Percentiles rank a stretch among this genome's conserved stretches.
Conservation (phyloP, 345 rosid genomes). For the Firmiana major region DNA sequence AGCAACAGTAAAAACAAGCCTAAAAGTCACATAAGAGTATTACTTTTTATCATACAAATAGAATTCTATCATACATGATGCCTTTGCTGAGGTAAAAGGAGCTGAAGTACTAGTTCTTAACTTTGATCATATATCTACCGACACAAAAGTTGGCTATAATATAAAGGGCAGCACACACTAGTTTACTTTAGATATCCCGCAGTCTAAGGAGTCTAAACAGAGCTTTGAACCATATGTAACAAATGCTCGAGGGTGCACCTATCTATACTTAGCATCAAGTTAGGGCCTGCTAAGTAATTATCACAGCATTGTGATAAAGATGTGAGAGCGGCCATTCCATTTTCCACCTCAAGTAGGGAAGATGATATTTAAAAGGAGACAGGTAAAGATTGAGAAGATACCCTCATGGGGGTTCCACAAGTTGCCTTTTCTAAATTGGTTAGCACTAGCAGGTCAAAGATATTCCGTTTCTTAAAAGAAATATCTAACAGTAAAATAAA, state of each 20-base stretch:
- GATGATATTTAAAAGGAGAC: neutral
- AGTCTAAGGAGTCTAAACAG: neutral
- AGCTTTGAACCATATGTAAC: neutral
- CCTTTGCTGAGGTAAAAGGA: neutral
- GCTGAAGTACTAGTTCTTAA: neutral
- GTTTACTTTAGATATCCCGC: neutral
- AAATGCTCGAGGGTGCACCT: neutral
- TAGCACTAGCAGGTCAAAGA: neutral
- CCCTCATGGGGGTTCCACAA: neutral
- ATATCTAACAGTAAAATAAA: too few species aligned
- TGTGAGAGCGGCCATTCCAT: neutral
- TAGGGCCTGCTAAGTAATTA: constrained; percentile 29
- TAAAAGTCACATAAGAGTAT: neutral
- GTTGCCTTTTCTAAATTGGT: neutral
- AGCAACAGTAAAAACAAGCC: neutral
- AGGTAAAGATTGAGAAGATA: neutral
- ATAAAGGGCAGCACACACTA: neutral
- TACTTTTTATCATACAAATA: neutral
- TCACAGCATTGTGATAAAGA: constrained; percentile 46
- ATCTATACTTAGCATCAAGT: constrained; percentile 3
- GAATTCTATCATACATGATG: neutral
- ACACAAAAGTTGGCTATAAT: neutral
- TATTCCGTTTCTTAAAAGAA: too few species aligned
- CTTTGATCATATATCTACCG: neutral
- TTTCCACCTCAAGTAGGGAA: neutral